These are phyloP conservation scores for Rutstroemia sp. DNA, from an alignment of 2,329 filamentous ascomycete genomes.

Conservation along the genomic window DNA sequence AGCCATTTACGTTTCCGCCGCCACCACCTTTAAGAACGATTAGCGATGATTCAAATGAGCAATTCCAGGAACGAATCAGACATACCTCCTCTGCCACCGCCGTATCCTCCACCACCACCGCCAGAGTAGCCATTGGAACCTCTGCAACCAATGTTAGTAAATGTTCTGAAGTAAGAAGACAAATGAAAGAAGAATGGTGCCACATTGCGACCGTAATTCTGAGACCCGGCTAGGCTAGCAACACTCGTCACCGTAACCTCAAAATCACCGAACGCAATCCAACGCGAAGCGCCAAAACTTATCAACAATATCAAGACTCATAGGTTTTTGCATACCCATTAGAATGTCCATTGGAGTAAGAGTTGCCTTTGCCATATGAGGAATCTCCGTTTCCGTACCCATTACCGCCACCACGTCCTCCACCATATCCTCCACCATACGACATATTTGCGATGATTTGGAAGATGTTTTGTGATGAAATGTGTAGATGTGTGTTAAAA, in stretches of 20 bases:
- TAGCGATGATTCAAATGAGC: neutral
- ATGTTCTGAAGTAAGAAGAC: conserved; percentile 7
- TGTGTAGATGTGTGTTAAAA: conserved; percentile 13
- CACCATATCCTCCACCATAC: conserved; percentile 49
- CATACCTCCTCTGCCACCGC: conserved; percentile 21
- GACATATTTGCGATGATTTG: conserved; percentile 46
- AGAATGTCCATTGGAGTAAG: conserved; percentile 43
- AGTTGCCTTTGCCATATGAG: conserved; percentile 38
- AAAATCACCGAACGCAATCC: conserved; percentile 26
- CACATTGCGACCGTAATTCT: conserved; percentile 13
- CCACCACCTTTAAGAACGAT: conserved; percentile 28
- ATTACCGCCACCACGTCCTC: conserved; percentile 39
- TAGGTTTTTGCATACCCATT: conserved; percentile 38
- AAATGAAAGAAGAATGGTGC: conserved; percentile 18
- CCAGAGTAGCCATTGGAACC: conserved; percentile 42
- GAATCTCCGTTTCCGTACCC: conserved; percentile 50
- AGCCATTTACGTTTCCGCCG: conserved; percentile 27
- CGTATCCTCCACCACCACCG: conserved; percentile 33
- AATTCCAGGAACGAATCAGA: too few species aligned
- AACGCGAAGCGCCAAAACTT: conserved; percentile 24
- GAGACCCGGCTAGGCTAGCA: conserved; percentile 11
- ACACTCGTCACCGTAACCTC: conserved; percentile 12
- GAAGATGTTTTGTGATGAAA: conserved; percentile 6
- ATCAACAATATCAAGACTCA: conserved; percentile 31
- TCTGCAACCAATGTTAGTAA: conserved; percentile 36